These are phyloP conservation scores for Coelastrella sp. DNA, from an alignment of 139 green algal genomes.

Conservation along the genomic window DNA sequence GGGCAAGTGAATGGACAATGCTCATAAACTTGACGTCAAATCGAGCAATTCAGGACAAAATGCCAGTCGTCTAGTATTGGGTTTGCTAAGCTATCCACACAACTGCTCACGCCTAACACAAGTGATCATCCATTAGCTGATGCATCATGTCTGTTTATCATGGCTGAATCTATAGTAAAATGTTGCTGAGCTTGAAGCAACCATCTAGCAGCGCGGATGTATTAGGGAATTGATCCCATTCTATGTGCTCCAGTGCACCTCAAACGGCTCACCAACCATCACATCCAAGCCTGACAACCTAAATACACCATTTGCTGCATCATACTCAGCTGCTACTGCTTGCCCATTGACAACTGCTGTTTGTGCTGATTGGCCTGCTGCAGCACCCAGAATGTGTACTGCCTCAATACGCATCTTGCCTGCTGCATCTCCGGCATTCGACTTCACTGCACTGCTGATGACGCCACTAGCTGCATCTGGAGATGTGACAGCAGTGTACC, in stretches of 20 bases:
- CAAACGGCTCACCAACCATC: background rate
- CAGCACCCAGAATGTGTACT: slow-evolving; percentile 32
- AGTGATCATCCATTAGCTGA: too few species aligned
- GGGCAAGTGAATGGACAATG: too few species aligned
- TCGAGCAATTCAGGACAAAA: too few species aligned
- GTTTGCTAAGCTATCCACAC: too few species aligned
- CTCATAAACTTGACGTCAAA: too few species aligned
- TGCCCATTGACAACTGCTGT: background rate
- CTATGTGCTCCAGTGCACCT: background rate
- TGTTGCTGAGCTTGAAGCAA: too few species aligned
- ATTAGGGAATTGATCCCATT: background rate
- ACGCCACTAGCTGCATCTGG: background rate
- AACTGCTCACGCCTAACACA: too few species aligned
- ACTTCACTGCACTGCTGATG: slow-evolving; percentile 30
- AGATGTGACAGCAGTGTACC: slow-evolving; percentile 32
- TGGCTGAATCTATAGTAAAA: too few species aligned
- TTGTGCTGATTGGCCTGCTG: background rate
- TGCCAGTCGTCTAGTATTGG: too few species aligned
- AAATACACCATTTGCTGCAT: background rate
- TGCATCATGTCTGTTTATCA: too few species aligned
- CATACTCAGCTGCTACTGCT: background rate
- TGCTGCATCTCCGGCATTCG: background rate
- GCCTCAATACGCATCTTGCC: slow-evolving; percentile 21
- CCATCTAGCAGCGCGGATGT: too few species aligned
- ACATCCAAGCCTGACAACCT: slow-evolving; percentile 1